Evolutionary conservation across 805 yeast species (phyloP).

Genomic region (Candida awuae): DNA sequence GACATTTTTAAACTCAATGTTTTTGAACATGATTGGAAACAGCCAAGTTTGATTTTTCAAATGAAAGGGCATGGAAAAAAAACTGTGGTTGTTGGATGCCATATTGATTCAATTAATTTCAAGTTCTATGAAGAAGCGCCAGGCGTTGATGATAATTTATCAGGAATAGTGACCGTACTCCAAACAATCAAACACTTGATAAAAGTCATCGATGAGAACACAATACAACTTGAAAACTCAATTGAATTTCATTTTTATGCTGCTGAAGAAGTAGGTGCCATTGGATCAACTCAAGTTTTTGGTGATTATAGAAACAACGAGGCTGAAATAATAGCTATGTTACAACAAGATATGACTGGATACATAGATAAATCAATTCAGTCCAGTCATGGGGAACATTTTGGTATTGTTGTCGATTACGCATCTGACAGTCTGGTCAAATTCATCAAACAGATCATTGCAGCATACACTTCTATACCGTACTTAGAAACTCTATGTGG

Average conservation of each 20-base stretch:
- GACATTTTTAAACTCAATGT: conserved; percentile 34
- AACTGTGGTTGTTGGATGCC: conserved; percentile 75
- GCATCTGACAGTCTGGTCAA: conserved; percentile 47
- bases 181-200: conserved; percentile 65
- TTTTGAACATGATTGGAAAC: conserved; percentile 68
- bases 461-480: conserved; percentile 56
- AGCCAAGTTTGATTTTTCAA: conserved; percentile 63
- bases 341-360: conserved; percentile 95
- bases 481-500: conserved; percentile 76
- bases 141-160: conserved; percentile 94
- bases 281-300: conserved; percentile 80
- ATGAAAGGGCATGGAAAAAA: conserved; percentile 34
- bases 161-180: conserved; percentile 73
- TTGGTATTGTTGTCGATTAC: conserved; percentile 77
- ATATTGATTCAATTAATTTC: conserved; percentile 77
- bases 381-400: conserved; percentile 47
- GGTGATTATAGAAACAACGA: conserved; percentile 39
- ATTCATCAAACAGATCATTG: conserved; percentile 55
- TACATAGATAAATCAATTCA: conserved; percentile 46
- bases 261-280: conserved; percentile 88
- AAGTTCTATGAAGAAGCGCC: conserved; percentile 65
- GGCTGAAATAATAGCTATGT: conserved; percentile 63
- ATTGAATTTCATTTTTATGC: conserved; percentile 91
- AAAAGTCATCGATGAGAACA: conserved; percentile 17
- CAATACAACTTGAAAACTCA: conserved; percentile 39